A percentile compares a stretch with the other conserved stretches of the same genome.
phyloP scores from a whole-genome alignment of 2,329 filamentous ascomycete genomes.

The Tolypocladium nubicola region DNA sequence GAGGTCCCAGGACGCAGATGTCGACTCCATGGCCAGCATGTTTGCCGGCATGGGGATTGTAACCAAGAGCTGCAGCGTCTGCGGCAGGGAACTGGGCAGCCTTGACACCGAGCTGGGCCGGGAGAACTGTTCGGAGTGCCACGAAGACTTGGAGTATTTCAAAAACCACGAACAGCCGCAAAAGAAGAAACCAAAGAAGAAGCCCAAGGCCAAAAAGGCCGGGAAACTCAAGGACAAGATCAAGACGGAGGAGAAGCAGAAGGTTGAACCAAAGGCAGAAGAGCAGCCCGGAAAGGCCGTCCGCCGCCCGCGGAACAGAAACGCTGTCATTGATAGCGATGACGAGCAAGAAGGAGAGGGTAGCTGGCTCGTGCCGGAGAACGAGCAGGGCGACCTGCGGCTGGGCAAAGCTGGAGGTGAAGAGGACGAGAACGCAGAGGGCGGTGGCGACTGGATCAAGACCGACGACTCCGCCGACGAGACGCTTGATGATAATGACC shows the following conservation, averaged over 20 bases:
- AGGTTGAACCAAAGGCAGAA: conserved; percentile 8
- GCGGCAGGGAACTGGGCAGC: conserved; percentile 55
- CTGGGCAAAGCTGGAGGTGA: conserved; percentile 71
- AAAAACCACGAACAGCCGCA: conserved; percentile 32
- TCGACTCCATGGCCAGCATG: conserved; percentile 77
- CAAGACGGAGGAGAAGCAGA: conserved; percentile 6
- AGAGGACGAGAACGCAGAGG: conserved; percentile 83
- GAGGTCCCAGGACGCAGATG: conserved; percentile 47
- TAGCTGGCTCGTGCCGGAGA: conserved; percentile 69
- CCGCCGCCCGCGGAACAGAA: conserved; percentile 36
- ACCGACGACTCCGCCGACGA: conserved; percentile 56
- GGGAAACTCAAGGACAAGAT: conserved; percentile 9
- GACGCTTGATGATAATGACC: conserved; percentile 41
- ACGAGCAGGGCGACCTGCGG: conserved; percentile 47
- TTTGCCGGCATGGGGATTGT: conserved; percentile 75
- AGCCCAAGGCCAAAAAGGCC: conserved; percentile 3
- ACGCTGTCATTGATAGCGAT: conserved; percentile 55
- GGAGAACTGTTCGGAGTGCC: conserved; percentile 62
- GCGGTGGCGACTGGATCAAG: conserved; percentile 68
- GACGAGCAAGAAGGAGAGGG: conserved; percentile 61
- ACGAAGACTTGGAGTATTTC: conserved; percentile 59
- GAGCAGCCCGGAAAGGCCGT: conserved; percentile 9
- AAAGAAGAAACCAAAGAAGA: conserved; percentile 19
- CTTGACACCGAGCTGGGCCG: conserved; percentile 29
- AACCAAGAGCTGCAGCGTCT: conserved; percentile 73